phyloP scores from a whole-genome alignment of 2,329 filamentous ascomycete genomes.

The Cladosporium phlei region DNA sequence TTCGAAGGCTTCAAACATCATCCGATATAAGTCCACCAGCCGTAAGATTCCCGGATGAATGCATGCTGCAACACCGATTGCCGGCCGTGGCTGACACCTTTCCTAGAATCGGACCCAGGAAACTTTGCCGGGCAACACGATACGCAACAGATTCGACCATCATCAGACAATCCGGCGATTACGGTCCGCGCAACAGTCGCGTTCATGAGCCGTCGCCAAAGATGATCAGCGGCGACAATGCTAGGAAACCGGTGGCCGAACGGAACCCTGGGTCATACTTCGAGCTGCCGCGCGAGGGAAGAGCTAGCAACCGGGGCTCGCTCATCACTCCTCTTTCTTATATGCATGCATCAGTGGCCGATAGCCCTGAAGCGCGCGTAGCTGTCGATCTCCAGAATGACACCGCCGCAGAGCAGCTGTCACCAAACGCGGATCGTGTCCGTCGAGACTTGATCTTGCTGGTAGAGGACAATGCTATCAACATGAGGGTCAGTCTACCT shows the following conservation, averaged over 20 bases:
- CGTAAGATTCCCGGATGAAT: background rate
- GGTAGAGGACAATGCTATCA: constrained; percentile 33
- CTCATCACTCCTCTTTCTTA: background rate
- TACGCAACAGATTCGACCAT: background rate
- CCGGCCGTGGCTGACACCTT: background rate
- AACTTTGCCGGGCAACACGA: constrained; percentile 17
- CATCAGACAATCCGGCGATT: background rate
- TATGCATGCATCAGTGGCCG: background rate
- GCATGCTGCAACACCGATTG: background rate
- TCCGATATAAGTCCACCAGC: constrained; percentile 17
- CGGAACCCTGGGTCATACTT: background rate
- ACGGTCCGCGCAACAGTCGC: background rate
- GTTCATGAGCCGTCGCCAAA: background rate
- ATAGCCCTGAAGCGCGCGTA: background rate
- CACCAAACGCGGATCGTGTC: background rate
- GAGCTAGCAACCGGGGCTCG: background rate
- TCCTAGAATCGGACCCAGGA: constrained; percentile 20
- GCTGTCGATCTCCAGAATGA: background rate
- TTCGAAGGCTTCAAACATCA: constrained; percentile 12
- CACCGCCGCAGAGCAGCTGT: background rate
- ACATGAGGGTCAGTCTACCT: constrained; percentile 21
- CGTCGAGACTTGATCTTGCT: constrained; percentile 21
- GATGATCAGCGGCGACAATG: background rate
- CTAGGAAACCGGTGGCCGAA: background rate
- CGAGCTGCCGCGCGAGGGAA: background rate